Base-by-base conservation (phyloP, 2,329 filamentous ascomycete species). In the Ceratocystis lukuohia region DNA sequence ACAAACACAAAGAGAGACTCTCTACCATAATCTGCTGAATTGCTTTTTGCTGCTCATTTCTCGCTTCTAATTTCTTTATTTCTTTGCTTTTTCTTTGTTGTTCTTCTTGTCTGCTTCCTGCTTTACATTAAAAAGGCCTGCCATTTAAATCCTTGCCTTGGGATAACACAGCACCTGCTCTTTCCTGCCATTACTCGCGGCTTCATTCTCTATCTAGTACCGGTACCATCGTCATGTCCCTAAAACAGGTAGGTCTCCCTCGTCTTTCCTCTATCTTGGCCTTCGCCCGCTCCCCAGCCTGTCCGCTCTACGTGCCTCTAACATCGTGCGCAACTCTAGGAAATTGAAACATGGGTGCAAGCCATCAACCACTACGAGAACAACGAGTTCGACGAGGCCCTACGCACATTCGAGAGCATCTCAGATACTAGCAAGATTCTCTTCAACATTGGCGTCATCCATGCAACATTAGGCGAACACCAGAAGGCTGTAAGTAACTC, bases 281-380 rank as follows among this genome's bases (percentile, higher is more conserved):
- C n/a, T 20, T 22, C 15, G 28, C 12, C 46, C 53, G 22, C 53
- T 15, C 30, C 12, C 25, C 6, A 5, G 25, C 7, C 15, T 4
- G 3, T 30, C 5, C 25, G 15, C 25, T 33, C 7, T 5, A 20
- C n/a, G 28, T 25, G 28, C 28, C 37, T 22, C 65, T 64, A 64
- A 65, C 59, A 64, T n/a, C 2, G 17, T 2, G 8, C 25, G 62
- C 41, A 12, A 7, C 44, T 15, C 68, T 70, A 96, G 92, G 94
- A 99, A 88, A 99, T 99, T 77, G 93, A 97, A 79, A 96, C 91
- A 62, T 99, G 94, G 94, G 94, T 97, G 71, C 81, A 87, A 75
- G 94, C 94, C 76, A 85, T 99, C 66, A 86, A 80, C 72, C 87
- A 88, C 74, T 99, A 99, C 79, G 94, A 99, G 78, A 94, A 93